Evolutionary conservation across 805 yeast species (phyloP).

Genomic region (Wickerhamomyces queroliae): DNA sequence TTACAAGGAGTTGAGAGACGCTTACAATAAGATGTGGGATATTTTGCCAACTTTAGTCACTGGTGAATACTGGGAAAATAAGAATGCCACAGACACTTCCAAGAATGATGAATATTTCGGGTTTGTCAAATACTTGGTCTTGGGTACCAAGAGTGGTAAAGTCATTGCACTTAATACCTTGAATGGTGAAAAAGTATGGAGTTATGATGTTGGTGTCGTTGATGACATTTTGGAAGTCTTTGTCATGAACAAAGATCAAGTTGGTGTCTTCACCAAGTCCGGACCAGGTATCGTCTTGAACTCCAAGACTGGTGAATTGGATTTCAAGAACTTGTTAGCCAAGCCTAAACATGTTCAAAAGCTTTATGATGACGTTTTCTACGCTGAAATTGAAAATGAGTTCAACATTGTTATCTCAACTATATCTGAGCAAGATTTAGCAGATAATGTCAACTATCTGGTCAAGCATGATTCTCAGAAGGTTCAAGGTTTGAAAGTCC

Average conservation of each 20-base stretch:
- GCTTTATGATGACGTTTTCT: slow-evolving; percentile 14
- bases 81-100: not conserved
- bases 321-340: slow-evolving; percentile 9
- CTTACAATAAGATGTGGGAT: slow-evolving; percentile 9
- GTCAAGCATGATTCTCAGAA: slow-evolving; percentile 19
- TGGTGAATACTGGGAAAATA: slow-evolving; percentile 3
- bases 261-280: slow-evolving; percentile 14
- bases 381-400: slow-evolving; percentile 12
- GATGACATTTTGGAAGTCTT: slow-evolving; percentile 19
- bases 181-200: slow-evolving; percentile 37
- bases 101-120: slow-evolving; percentile 36
- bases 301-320: slow-evolving; percentile 24
- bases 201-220: slow-evolving; percentile 16
- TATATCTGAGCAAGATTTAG: slow-evolving; percentile 13
- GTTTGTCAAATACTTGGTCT: slow-evolving; percentile 35
- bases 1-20: slow-evolving; percentile 7
- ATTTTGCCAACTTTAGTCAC: slow-evolving; percentile 6
- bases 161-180: slow-evolving; percentile 38
- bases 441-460: slow-evolving; percentile 19
- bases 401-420: slow-evolving; percentile 15
- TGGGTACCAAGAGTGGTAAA: slow-evolving; percentile 33
- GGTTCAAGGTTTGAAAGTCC: slow-evolving; percentile 20
- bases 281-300: slow-evolving; percentile 18
- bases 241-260: slow-evolving; percentile 9
- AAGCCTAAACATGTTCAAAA: slow-evolving; percentile 6